Evolutionary conservation across 768 basidiomycete genomes (phyloP), one percentile per base, ranked within the genome.

Genomic region (Calocybe indica): DNA sequence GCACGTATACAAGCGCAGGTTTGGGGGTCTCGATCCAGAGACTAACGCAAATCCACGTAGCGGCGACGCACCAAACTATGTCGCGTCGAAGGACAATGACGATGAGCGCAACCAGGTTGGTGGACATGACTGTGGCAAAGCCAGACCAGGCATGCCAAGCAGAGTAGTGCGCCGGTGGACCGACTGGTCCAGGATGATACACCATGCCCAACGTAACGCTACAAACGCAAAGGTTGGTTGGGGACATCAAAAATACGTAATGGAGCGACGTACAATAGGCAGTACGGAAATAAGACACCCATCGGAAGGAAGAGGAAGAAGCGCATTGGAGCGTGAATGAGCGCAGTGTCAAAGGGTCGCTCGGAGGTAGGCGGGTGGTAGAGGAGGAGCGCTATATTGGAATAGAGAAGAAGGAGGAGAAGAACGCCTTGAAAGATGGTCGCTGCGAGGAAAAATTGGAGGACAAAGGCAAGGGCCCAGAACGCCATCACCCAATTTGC

Each of bases 311-410:
- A 63, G 36, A 78, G 62, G 60, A 85, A 85, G 50, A 91, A 82
- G 2, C 88, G 75, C 45, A 95, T 70, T 0, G 94, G 94, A 0
- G 88, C 87, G 55, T 96, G 93, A 47, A 96, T 88, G 54, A 94
- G 82, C 0, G 83, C 73, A 32, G 79, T 81, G 62, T 93, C 91
- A 36, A 94, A 62, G 0, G 89, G 90, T 1, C 82, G 75, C 0
- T 67, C 61, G 15, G 68, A 67, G 0, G 69, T 75, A 0, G 85
- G 85, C 0, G 74, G 64, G 40, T 86, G 85, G 58, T 93, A 91
- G 11, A 84, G 67, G 37, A 92, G 69, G 5, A 95, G 73, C 0
- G 81, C 82, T 40, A 92, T 57, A 59, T 92, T 92, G 46, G 90
- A 83, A 54, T 90, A 93, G 7, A 90, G 56, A 1, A 96, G 71